Percentiles rank a stretch among this genome's conserved stretches.
Conservation (phyloP, 768 basidiomycete genomes). For the Lentinula aciculospora region DNA sequence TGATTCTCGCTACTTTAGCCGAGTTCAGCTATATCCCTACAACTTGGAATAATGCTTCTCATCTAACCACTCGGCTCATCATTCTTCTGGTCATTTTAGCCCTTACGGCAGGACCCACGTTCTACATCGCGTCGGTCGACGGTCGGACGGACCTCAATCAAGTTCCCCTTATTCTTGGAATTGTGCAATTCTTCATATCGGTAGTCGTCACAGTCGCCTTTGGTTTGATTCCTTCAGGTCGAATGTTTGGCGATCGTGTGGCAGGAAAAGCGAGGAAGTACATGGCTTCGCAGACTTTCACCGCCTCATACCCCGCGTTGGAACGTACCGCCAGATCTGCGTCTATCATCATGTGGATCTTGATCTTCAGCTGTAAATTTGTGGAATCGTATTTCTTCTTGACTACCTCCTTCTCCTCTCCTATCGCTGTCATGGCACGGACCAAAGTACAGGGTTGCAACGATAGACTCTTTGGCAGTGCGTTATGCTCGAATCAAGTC, state of each 20-base stretch:
- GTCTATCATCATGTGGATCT: slow-evolving; percentile 82
- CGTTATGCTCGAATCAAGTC: slow-evolving; percentile 87
- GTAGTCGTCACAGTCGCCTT: slow-evolving; percentile 79
- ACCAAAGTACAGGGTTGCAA: slow-evolving; percentile 89
- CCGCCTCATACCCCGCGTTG: slow-evolving; percentile 90
- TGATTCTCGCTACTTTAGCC: slow-evolving; percentile 88
- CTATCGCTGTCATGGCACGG: slow-evolving; percentile 94
- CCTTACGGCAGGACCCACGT: slow-evolving; percentile 87
- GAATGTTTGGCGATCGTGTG: slow-evolving; percentile 98
- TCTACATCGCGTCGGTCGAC: slow-evolving; percentile 89
- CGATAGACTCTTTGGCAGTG: slow-evolving; percentile 76
- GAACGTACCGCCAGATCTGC: slow-evolving; percentile 68
- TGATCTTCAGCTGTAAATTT: slow-evolving; percentile 96
- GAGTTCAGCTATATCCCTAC: slow-evolving; percentile 98
- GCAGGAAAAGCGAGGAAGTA: slow-evolving; percentile 97
- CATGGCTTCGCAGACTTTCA: slow-evolving; percentile 98
- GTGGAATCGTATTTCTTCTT: slow-evolving; percentile 98
- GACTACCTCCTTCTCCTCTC: slow-evolving; percentile 93
- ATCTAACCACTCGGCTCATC: slow-evolving; percentile 88
- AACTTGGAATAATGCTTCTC: slow-evolving; percentile 98
- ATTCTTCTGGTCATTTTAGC: slow-evolving; percentile 92
- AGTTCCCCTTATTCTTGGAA: slow-evolving; percentile 84
- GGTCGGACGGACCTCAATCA: slow-evolving; percentile 50
- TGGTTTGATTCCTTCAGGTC: slow-evolving; percentile 86
- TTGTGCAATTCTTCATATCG: slow-evolving; percentile 93